Evolutionary conservation across 1,284 basidiomycete genomes (phyloP), one percentile per base, ranked within the genome.

Genomic region (Microbotryum violaceum): DNA sequence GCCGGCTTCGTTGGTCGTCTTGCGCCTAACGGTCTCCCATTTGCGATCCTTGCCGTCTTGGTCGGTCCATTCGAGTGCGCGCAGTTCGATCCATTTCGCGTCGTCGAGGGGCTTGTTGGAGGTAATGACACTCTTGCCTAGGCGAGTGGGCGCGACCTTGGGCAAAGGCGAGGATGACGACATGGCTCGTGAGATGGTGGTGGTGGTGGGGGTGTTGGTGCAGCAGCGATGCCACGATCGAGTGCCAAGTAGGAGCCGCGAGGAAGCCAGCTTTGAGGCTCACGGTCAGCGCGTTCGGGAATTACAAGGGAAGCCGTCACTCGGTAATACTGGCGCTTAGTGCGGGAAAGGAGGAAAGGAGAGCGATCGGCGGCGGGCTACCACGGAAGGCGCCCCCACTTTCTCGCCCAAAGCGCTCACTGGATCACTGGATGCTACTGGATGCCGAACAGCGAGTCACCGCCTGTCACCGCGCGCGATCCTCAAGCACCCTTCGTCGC

Each of bases 1-100:
- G 0, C 85, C 89, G 16, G 83, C 82, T 16, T 82, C 78, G 51
- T 82, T 81, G 48, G 87, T 80, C 12, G 88, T 91, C 71, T 83
- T 86, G 42, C 91, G 80, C 70, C 88, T 84, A 18, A 90, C 90
- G 61, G 80, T 85, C 75, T 96, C 92, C 91, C 91, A 94, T 48
- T 81, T 71, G 58, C 91, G 80, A 86, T 91, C 63, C 55, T 62
- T 61, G 48, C 65, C 62, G 50, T 63, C 64, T 46, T 66, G 54
- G 54, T 68, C 66, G 8, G 54, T 61, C 64, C 67, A 69, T 29
- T 68, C 56, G 48, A 68, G 57, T 52, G 57, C 51, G 4, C 53
- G 49, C 1, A 63, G 48, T 14, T 56, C 57, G 57, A 65, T 49
- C 63, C 64, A 65, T 21, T 49, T n/a, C 7, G 48, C 44, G 10